These are phyloP conservation scores for Boletus coccyginus DNA, from an alignment of 768 basidiomycete genomes.

Conservation along the genomic window DNA sequence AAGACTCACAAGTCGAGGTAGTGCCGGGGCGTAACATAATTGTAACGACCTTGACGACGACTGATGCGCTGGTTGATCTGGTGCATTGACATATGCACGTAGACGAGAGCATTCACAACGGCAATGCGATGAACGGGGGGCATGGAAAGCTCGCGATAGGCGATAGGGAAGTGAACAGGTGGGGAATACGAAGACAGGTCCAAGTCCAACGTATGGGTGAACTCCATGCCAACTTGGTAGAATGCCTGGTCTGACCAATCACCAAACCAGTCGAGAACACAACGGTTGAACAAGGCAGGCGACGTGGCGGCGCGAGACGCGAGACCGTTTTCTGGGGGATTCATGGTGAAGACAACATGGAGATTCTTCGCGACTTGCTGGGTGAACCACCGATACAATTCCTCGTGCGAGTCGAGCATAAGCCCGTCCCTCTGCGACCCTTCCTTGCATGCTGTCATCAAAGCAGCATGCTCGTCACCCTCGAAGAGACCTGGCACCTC, in stretches of 20 bases:
- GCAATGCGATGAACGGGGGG: slow-evolving; percentile 91
- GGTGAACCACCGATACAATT: slow-evolving; percentile 98
- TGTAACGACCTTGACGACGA: slow-evolving; percentile 91
- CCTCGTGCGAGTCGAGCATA: slow-evolving; percentile 97
- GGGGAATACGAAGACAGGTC: slow-evolving; percentile 81
- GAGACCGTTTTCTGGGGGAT: slow-evolving; percentile 93
- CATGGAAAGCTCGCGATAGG: slow-evolving; percentile 77
- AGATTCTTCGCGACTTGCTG: slow-evolving; percentile 97
- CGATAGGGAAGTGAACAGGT: slow-evolving; percentile 82
- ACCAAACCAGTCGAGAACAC: slow-evolving; percentile 99
- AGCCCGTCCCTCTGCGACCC: slow-evolving; percentile 98
- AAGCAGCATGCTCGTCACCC: slow-evolving; percentile 96
- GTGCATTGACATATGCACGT: slow-evolving; percentile 87
- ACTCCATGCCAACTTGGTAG: slow-evolving; percentile 97
- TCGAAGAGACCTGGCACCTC: slow-evolving; percentile 99
- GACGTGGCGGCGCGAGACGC: slow-evolving; percentile 96
- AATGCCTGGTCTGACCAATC: slow-evolving; percentile 99
- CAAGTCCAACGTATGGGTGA: slow-evolving; percentile 91
- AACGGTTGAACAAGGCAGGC: slow-evolving; percentile 97
- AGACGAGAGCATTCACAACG: slow-evolving; percentile 90
- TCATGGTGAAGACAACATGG: slow-evolving; percentile 99
- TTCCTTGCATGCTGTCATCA: slow-evolving; percentile 99
- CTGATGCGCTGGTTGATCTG: slow-evolving; percentile 87
- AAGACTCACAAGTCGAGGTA: slow-evolving; percentile 94
- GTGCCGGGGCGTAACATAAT: slow-evolving; percentile 96